These are phyloP conservation scores for Pythium rishiriense DNA, from an alignment of 352 stramenopile species.

Conservation along the genomic window DNA sequence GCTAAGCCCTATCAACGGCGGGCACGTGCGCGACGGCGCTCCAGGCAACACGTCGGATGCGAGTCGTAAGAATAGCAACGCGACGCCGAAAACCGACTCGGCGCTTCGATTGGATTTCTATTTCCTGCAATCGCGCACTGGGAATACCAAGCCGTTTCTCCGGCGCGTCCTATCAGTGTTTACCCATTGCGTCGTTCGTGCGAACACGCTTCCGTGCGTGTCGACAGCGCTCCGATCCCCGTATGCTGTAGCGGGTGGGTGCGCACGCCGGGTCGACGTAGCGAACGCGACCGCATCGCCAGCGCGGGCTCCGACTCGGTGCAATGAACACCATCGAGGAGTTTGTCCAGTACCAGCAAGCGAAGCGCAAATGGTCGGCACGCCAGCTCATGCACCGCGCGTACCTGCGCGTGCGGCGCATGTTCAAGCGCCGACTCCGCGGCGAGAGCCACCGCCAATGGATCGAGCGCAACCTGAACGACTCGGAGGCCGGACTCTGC, in stretches of 20 bases:
- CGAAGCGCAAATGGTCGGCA: constrained; percentile 4
- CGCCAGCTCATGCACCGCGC: constrained; percentile 2
- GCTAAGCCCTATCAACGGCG: no score
- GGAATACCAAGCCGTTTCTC: not conserved
- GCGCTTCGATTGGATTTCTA: not conserved
- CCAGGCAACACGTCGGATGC: not conserved
- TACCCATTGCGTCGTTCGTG: not conserved
- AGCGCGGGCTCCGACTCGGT: no score
- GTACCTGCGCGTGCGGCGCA: constrained; percentile 27
- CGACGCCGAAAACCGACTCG: no score
- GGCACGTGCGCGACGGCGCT: no score
- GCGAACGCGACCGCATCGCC: not conserved
- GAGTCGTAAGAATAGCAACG: not conserved
- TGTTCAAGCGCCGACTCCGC: constrained; percentile 62
- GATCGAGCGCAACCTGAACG: constrained; percentile 72
- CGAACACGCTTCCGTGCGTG: not conserved
- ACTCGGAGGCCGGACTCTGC: constrained; percentile 55
- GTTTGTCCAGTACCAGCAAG: constrained; percentile 25
- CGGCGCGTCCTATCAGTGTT: not conserved
- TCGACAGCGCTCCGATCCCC: not conserved
- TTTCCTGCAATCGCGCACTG: not conserved
- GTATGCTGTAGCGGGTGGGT: not conserved
- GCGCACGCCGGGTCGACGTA: not conserved
- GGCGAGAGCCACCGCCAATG: constrained; percentile 67
- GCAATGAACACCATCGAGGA: constrained; percentile 28